phyloP scores from a whole-genome alignment of 1,284 basidiomycete species.

The Prillingera fragicola region DNA sequence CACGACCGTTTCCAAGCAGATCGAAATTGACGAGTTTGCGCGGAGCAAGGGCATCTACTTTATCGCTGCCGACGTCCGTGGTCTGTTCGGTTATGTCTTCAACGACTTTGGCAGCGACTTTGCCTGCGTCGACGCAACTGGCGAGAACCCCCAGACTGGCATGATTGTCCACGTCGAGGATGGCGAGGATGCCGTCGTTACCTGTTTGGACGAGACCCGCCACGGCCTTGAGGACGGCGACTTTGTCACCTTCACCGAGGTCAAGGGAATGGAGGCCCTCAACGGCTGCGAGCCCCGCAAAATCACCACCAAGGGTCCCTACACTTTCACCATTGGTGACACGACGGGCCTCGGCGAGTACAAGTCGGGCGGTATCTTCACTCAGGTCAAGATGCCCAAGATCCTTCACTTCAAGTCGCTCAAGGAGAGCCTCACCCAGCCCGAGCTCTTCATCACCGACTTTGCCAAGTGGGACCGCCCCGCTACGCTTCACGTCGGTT shows the following conservation, averaged over 20 bases:
- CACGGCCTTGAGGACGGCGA: slow-evolving; percentile 98
- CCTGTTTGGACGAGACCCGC: slow-evolving; percentile 92
- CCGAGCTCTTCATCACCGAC: slow-evolving; percentile 92
- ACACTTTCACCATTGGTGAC: slow-evolving; percentile 91
- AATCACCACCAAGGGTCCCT: slow-evolving; percentile 87
- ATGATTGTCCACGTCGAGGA: slow-evolving; percentile 92
- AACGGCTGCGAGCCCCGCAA: slow-evolving; percentile 89
- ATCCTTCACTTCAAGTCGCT: slow-evolving; percentile 91
- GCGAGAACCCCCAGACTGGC: slow-evolving; percentile 85
- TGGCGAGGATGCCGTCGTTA: slow-evolving; percentile 82
- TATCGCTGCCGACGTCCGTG: slow-evolving; percentile 84
- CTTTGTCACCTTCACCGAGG: slow-evolving; percentile 95
- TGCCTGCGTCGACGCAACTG: slow-evolving; percentile 89
- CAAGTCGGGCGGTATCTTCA: slow-evolving; percentile 87
- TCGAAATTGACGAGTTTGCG: slow-evolving; percentile 94
- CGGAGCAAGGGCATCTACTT: slow-evolving; percentile 85
- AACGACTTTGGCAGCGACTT: slow-evolving; percentile 96
- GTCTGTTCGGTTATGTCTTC: slow-evolving; percentile 92
- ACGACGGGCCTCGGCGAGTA: slow-evolving; percentile 74
- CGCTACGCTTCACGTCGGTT: slow-evolving; percentile 82
- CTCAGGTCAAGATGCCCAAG: slow-evolving; percentile 99
- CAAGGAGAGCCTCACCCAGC: slow-evolving; percentile 72
- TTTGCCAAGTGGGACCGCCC: slow-evolving; percentile 98
- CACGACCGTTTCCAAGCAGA: slow-evolving; percentile 68
- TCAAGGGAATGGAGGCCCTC: slow-evolving; percentile 89